These are phyloP conservation scores for Ceratobasidium sp. DNA, from an alignment of 1,284 basidiomycete species.

Conservation along the genomic window DNA sequence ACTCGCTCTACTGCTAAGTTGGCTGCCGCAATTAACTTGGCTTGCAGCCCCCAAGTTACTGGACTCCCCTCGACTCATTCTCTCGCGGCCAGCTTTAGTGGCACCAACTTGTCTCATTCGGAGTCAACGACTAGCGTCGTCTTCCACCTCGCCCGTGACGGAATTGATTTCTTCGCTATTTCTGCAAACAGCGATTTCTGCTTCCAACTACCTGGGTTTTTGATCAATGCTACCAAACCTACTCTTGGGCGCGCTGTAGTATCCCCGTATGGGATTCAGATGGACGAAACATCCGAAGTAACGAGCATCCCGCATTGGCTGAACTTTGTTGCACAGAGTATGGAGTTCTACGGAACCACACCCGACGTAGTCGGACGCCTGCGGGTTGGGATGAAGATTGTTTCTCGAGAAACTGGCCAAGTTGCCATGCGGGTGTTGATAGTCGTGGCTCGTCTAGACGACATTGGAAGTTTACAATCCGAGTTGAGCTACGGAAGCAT, in stretches of 20 bases:
- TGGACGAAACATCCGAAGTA: slow-evolving; percentile 7
- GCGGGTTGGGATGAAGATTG: not conserved
- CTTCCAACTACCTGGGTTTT: not conserved
- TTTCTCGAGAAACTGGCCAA: not conserved
- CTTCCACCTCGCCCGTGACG: slow-evolving; percentile 13
- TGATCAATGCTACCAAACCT: not conserved
- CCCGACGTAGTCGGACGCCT: slow-evolving; percentile 2
- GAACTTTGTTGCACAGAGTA: not conserved
- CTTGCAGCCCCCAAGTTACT: not conserved
- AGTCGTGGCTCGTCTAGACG: not conserved
- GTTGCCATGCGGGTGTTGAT: not conserved
- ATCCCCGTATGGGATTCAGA: slow-evolving; percentile 9
- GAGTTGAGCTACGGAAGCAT: not conserved
- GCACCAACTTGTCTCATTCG: slow-evolving; percentile 4
- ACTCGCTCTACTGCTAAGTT: not conserved
- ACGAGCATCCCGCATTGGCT: slow-evolving; percentile 6
- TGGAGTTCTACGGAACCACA: slow-evolving; percentile 18
- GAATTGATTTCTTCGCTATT: slow-evolving; percentile 12
- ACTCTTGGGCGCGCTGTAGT: slow-evolving; percentile 1
- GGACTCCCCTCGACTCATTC: not conserved
- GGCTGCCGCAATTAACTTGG: not conserved
- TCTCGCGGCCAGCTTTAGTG: not conserved
- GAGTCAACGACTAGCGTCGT: slow-evolving; percentile 11
- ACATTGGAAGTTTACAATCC: not conserved
- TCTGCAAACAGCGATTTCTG: not conserved